phyloP scores from a whole-genome alignment of 805 yeast genomes.

The Candida rishiriensis region DNA sequence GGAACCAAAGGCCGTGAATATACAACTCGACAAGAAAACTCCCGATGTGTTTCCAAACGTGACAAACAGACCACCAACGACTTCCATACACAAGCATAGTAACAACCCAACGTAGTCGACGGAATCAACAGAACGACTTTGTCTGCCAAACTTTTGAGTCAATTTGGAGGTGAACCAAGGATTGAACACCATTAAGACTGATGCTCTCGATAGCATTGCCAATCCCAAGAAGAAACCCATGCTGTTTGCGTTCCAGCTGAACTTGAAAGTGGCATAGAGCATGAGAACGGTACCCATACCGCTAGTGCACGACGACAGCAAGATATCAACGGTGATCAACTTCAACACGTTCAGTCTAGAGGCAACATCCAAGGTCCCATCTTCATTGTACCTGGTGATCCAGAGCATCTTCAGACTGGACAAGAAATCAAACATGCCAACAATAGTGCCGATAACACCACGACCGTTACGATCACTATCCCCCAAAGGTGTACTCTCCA shows the following conservation, averaged over 20 bases:
- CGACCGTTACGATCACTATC: background rate
- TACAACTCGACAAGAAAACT: constrained; percentile 30
- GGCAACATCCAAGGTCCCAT: constrained; percentile 21
- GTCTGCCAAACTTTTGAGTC: constrained; percentile 31
- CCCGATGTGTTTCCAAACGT: constrained; percentile 28
- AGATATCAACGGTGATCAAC: constrained; percentile 44
- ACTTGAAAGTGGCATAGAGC: constrained; percentile 49
- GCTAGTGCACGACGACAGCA: constrained; percentile 35
- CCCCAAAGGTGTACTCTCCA: background rate
- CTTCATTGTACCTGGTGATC: constrained; percentile 37
- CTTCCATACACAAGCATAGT: constrained; percentile 36
- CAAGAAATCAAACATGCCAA: constrained; percentile 23
- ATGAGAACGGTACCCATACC: constrained; percentile 40
- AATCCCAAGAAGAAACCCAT: constrained; percentile 55
- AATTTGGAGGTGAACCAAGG: constrained; percentile 42
- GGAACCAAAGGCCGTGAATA: constrained; percentile 44
- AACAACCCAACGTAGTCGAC: constrained; percentile 22
- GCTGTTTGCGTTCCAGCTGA: constrained; percentile 49
- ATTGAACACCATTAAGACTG: constrained; percentile 44
- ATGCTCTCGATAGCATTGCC: constrained; percentile 45
- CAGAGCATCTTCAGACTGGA: constrained; percentile 53
- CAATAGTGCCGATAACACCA: background rate
- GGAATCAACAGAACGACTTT: constrained; percentile 45
- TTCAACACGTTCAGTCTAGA: constrained; percentile 46
- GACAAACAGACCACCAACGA: constrained; percentile 33